Evolutionary conservation across 2,329 filamentous ascomycete species (phyloP).

Genomic region (Cladosporium sp.): DNA sequence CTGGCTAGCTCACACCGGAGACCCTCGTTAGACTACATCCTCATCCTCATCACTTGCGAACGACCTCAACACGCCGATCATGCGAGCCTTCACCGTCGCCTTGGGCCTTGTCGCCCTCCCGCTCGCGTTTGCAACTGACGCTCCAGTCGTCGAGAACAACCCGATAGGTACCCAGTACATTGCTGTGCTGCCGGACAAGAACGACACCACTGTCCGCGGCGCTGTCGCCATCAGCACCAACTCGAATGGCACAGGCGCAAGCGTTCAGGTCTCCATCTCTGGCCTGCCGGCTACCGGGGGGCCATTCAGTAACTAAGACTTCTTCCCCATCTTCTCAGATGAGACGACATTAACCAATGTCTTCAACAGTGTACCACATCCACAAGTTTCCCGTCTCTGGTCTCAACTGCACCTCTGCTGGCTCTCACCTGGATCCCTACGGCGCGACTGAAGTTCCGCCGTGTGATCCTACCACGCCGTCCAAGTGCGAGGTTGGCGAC

Average conservation of each 20-base stretch:
- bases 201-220: conserved; percentile 32
- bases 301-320: conserved; percentile 38
- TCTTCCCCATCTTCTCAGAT: no score
- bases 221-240: conserved; percentile 31
- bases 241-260: conserved; percentile 36
- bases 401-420: conserved; percentile 41
- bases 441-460: conserved; percentile 34
- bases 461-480: conserved; percentile 35
- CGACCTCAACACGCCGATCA: neutral
- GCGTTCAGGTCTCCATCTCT: conserved; percentile 37
- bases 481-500: conserved; percentile 43
- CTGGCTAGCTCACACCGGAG: neutral
- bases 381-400: conserved; percentile 39
- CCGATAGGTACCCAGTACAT: conserved; percentile 37
- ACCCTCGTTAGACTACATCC: neutral
- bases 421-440: conserved; percentile 42
- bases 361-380: conserved; percentile 40
- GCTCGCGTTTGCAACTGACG: conserved; percentile 18
- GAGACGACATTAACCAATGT: neutral
- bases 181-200: conserved; percentile 34
- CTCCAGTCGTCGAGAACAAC: conserved; percentile 35
- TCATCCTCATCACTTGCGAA: neutral
- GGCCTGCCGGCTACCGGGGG: conserved; percentile 40
- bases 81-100: conserved; percentile 2
- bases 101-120: conserved; percentile 4